A percentile compares a stretch with the other conserved stretches of the same genome.
These are phyloP conservation scores for Trifolium fragiferum DNA, from an alignment of 306 rosid species.

Conservation along the genomic window DNA sequence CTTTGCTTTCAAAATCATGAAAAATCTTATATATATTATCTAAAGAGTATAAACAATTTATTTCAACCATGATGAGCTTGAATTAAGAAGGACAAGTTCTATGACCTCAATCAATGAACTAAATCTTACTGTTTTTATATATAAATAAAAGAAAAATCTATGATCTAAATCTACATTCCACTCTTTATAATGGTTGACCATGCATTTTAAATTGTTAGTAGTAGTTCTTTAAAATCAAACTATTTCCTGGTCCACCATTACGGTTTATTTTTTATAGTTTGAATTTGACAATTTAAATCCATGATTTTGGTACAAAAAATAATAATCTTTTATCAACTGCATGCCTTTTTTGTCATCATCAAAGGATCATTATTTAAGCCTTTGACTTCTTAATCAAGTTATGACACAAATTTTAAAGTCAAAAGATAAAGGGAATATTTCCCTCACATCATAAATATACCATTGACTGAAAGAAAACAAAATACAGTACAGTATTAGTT, in stretches of 20 bases:
- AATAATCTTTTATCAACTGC: conserved; percentile 12
- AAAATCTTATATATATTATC: not conserved
- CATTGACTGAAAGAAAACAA: conserved; percentile 36
- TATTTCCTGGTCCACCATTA: not conserved
- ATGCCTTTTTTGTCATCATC: conserved; percentile 17
- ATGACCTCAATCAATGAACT: not conserved
- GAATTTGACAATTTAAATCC: conserved; percentile 5
- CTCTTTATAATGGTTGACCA: conserved; percentile 16
- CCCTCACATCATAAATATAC: not conserved
- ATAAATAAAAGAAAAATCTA: not conserved
- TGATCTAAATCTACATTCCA: conserved; percentile 6
- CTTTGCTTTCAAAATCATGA: conserved; percentile 19
- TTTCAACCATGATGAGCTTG: conserved; percentile 11
- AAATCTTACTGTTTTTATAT: no score
- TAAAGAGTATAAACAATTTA: not conserved
- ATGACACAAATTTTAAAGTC: conserved; percentile 1
- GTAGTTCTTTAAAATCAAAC: not conserved
- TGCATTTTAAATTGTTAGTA: conserved; percentile 13
- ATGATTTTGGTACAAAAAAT: conserved; percentile 4
- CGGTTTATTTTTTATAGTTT: not conserved
- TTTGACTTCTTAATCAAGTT: conserved; percentile 32
- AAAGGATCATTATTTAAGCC: not conserved
- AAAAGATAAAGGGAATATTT: conserved; percentile 19
- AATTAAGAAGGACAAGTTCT: not conserved
- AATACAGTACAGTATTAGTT: not conserved